These are phyloP conservation scores for Ophiocordyceps robertsii DNA, from an alignment of 2,329 filamentous ascomycete genomes.

Conservation along the genomic window DNA sequence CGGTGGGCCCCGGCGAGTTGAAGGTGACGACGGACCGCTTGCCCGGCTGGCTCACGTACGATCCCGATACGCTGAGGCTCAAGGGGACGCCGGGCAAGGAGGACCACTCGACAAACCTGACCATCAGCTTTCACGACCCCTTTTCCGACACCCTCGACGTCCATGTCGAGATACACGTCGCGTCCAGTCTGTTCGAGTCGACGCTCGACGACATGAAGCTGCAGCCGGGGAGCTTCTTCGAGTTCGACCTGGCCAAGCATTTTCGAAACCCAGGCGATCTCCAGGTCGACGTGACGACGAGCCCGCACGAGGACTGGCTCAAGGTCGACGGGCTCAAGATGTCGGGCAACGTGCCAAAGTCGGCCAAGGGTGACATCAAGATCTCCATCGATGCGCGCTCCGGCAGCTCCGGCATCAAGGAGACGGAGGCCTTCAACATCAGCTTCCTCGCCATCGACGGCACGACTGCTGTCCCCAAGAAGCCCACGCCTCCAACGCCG, in stretches of 20 bases:
- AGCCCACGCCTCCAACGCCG: constrained; percentile 9
- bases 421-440: constrained; percentile 24
- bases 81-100: constrained; percentile 49
- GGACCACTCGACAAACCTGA: constrained; percentile 48
- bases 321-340: constrained; percentile 23
- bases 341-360: constrained; percentile 25
- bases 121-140: constrained; percentile 43
- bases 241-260: constrained; percentile 28
- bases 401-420: constrained; percentile 17
- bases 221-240: constrained; percentile 25
- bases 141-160: constrained; percentile 46
- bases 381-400: constrained; percentile 19
- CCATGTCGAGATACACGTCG: constrained; percentile 27
- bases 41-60: constrained; percentile 58
- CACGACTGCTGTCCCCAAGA: constrained; percentile 9
- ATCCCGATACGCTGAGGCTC: constrained; percentile 47
- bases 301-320: constrained; percentile 29
- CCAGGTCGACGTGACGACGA: constrained; percentile 20
- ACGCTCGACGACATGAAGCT: constrained; percentile 25
- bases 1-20: constrained; percentile 35
- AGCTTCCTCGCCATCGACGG: constrained; percentile 16
- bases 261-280: constrained; percentile 25
- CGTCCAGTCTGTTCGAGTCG: constrained; percentile 24
- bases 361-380: constrained; percentile 16
- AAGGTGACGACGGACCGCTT: constrained; percentile 35